Conservation (phyloP, 1,284 basidiomycete genomes). For the Trametes sp. region DNA sequence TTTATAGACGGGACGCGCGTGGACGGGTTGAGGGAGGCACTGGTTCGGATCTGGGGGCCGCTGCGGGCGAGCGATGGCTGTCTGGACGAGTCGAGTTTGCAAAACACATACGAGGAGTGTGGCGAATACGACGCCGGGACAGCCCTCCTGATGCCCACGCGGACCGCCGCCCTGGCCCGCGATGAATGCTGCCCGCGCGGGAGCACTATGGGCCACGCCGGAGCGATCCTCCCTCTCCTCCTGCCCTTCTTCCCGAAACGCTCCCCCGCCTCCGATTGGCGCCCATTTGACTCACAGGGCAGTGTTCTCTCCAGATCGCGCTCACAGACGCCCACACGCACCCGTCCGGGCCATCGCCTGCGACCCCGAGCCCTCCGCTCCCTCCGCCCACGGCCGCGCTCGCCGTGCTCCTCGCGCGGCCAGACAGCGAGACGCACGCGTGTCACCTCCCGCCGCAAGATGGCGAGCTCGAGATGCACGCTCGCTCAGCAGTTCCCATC, state of each 20-base stretch:
- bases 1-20: slow-evolving; percentile 9
- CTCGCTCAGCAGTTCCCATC: slow-evolving; percentile 13
- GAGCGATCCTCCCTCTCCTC: slow-evolving; percentile 9
- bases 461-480: slow-evolving; percentile 3
- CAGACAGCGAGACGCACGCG: not conserved
- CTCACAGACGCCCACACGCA: not conserved
- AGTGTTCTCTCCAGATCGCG: slow-evolving; percentile 20
- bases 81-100: slow-evolving; percentile 16
- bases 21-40: slow-evolving; percentile 2
- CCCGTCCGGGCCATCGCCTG: not conserved
- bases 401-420: not conserved
- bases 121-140: slow-evolving; percentile 22
- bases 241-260: slow-evolving; percentile 19
- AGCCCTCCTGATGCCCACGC: slow-evolving; percentile 24
- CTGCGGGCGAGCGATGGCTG: slow-evolving; percentile 10
- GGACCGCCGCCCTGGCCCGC: slow-evolving; percentile 1
- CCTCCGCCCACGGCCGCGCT: not conserved
- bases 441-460: not conserved
- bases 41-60: slow-evolving; percentile 13
- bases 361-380: not conserved
- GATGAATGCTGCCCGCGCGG: not conserved
- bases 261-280: slow-evolving; percentile 21
- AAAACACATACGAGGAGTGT: slow-evolving; percentile 25
- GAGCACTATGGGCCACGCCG: slow-evolving; percentile 14
- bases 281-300: slow-evolving; percentile 28